phyloP scores from a whole-genome alignment of 805 yeast species.

The Schwanniomyces occidentalis region DNA sequence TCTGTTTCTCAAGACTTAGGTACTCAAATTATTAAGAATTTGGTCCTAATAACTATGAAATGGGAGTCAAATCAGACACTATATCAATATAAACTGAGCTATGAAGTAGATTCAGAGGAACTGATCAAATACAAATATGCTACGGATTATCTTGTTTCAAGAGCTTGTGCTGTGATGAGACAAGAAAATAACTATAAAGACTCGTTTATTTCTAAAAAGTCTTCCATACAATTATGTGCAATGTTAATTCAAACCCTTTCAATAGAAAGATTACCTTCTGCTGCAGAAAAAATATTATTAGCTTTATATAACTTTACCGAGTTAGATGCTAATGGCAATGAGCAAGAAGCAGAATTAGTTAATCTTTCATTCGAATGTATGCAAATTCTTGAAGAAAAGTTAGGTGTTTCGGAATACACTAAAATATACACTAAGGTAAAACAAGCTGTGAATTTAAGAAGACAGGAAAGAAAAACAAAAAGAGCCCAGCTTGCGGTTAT shows the following conservation, averaged over 20 bases:
- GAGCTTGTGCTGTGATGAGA: conserved; percentile 62
- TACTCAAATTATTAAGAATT: conserved; percentile 61
- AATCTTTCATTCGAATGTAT: conserved; percentile 64
- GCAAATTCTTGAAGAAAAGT: conserved; percentile 60
- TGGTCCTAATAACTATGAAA: conserved; percentile 56
- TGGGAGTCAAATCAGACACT: conserved; percentile 56
- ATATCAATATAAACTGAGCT: conserved; percentile 23
- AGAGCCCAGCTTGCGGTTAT: conserved; percentile 73
- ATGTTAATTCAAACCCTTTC: conserved; percentile 55
- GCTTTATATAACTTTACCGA: conserved; percentile 55
- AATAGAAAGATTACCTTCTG: conserved; percentile 37
- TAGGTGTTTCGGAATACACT: conserved; percentile 73
- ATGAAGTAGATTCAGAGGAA: conserved; percentile 24
- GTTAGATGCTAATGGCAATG: conserved; percentile 38
- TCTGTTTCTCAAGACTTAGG: conserved; percentile 63
- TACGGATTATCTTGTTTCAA: conserved; percentile 61
- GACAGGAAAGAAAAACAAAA: conserved; percentile 75
- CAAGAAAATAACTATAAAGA: conserved; percentile 58
- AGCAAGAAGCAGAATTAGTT: conserved; percentile 52
- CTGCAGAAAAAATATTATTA: conserved; percentile 52
- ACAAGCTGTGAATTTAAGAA: conserved; percentile 55
- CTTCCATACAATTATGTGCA: conserved; percentile 71
- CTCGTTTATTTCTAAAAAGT: conserved; percentile 59
- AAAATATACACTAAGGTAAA: conserved; percentile 63
- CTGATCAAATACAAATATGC: conserved; percentile 33